Base-by-base conservation (phyloP, 2,329 filamentous ascomycete species). In the Penicillium oxalicum region DNA sequence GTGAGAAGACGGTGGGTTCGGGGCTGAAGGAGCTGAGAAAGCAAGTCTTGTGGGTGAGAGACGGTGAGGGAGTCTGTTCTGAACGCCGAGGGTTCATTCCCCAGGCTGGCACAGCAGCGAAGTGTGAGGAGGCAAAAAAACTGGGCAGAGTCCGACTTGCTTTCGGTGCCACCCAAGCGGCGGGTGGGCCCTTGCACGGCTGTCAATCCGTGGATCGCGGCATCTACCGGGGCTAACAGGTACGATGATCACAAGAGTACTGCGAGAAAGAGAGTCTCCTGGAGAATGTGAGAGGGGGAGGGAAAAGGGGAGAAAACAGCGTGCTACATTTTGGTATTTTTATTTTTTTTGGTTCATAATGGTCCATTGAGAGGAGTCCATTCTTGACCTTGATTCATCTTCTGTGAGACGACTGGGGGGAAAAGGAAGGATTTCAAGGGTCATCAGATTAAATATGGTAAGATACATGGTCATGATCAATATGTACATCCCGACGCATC, bases 141-240 rank as follows among this genome's bases (percentile, higher is more conserved):
- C 39, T n/a, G 18, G 34, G 27, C 9, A 5, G n/a, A 32, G 44
- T 36, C 28, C 48, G 49, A 40, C 27, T 45, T 49, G 18, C 29
- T 43, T 43, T 32, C 29, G 29, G 29, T 46, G 50, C 47, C 45
- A 47, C 44, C 39, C 47, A 51, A 39, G 44, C 24, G 28, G 33
- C 44, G 37, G 41, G 48, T 36, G 51, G 45, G 33, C 45, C 45
- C 39, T 40, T 39, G n/a, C 47, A 54, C 53, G 44, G 54, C 52
- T 55, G 52, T 55, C 54, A 57, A 50, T 32, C 44, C 50, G 46
- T 51, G 47, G 52, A 57, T 52, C 41, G 40, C 33, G 27, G 44
- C 35, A 5, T 9, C 6, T n/a, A 28, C 32, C 24, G 40, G n/a
- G 27, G 12, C 24, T 34, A 12, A 34, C 18, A 44, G 24, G 34